These are phyloP conservation scores for Starmera caribaea DNA, from an alignment of 805 yeast species.

Conservation along the genomic window DNA sequence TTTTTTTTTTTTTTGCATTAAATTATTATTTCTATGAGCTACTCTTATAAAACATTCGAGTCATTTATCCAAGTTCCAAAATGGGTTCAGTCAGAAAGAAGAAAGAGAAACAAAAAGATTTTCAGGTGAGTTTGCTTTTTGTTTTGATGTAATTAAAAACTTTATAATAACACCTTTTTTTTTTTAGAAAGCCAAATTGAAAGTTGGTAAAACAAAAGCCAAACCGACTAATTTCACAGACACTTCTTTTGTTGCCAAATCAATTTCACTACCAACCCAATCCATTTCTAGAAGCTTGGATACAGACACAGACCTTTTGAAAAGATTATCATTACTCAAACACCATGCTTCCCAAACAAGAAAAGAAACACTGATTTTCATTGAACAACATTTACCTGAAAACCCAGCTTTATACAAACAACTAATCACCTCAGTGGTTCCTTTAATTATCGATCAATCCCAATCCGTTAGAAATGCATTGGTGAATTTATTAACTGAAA, in stretches of 20 bases:
- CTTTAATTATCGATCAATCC: constrained; percentile 52
- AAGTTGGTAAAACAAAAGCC: constrained; percentile 76
- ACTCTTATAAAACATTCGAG: too few species aligned
- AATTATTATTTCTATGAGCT: too few species aligned
- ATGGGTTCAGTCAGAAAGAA: constrained; percentile 26
- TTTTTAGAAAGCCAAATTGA: constrained; percentile 56
- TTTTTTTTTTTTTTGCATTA: too few species aligned
- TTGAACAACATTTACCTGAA: constrained; percentile 42
- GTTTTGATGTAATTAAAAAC: too few species aligned
- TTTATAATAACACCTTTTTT: too few species aligned
- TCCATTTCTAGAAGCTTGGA: constrained; percentile 17
- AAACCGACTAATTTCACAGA: constrained; percentile 73
- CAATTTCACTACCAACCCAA: constrained; percentile 31
- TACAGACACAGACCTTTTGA: constrained; percentile 38
- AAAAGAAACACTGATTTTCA: constrained; percentile 54
- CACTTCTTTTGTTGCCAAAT: constrained; percentile 71
- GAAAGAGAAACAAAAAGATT: constrained; percentile 47
- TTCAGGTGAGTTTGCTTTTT: constrained; percentile 26
- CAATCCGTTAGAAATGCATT: constrained; percentile 52
- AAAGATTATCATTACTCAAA: constrained; percentile 56
- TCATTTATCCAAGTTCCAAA: neutral
- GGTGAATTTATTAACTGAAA: constrained; percentile 34
- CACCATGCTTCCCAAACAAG: constrained; percentile 68
- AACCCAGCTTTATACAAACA: constrained; percentile 47
- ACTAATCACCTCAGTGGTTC: constrained; percentile 45